These are phyloP conservation scores for Metarhizium brunneum DNA, from an alignment of 2,329 filamentous ascomycete genomes.

Conservation along the genomic window DNA sequence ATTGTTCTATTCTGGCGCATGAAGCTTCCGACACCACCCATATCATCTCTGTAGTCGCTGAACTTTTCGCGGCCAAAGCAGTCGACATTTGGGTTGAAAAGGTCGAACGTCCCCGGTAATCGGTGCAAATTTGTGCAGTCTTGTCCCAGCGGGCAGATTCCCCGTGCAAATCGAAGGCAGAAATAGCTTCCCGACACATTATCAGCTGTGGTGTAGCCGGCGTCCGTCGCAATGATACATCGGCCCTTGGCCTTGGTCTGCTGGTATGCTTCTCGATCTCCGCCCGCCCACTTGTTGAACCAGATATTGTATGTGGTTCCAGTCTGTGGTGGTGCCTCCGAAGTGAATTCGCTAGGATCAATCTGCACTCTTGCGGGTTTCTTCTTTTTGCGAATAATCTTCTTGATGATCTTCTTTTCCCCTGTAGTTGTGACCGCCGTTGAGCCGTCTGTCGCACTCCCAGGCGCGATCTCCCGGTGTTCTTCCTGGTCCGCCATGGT, in stretches of 20 bases:
- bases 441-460: slow-evolving; percentile 10
- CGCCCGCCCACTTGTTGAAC: slow-evolving; percentile 98
- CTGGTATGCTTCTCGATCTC: slow-evolving; percentile 88
- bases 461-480: slow-evolving; percentile 9
- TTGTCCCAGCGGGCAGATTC: slow-evolving; percentile 72
- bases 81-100: slow-evolving; percentile 90
- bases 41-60: slow-evolving; percentile 88
- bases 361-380: slow-evolving; percentile 85
- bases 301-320: slow-evolving; percentile 84
- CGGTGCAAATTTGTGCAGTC: slow-evolving; percentile 94
- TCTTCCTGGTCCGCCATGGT: slow-evolving; percentile 24
- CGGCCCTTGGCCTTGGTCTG: slow-evolving; percentile 77
- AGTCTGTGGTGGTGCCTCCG: slow-evolving; percentile 81
- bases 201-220: slow-evolving; percentile 71
- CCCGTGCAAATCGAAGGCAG: slow-evolving; percentile 85
- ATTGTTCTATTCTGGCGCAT: slow-evolving; percentile 89
- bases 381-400: slow-evolving; percentile 85
- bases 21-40: slow-evolving; percentile 94
- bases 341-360: slow-evolving; percentile 72
- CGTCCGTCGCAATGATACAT: slow-evolving; percentile 76
- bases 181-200: slow-evolving; percentile 75
- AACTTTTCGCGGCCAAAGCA: slow-evolving; percentile 87
- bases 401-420: slow-evolving; percentile 62
- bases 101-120: slow-evolving; percentile 74
- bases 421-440: slow-evolving; percentile 27